Conservation (phyloP, 78 protist species). For the Dictyostelium brefeldianum region DNA sequence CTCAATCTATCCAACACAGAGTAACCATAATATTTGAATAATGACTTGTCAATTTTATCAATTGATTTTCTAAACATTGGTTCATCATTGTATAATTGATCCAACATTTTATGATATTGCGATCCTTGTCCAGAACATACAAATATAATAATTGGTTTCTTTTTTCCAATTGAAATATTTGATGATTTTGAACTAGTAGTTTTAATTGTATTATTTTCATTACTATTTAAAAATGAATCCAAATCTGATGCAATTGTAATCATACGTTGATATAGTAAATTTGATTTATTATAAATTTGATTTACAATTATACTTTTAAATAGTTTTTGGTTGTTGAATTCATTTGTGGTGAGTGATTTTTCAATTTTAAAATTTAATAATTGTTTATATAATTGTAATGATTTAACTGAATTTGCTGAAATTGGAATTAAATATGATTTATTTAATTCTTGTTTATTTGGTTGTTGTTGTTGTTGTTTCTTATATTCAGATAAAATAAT, state of each 20-base stretch:
- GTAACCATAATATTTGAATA: constrained; percentile 9
- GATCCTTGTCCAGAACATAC: constrained; percentile 29
- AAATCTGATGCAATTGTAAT: neutral
- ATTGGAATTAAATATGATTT: constrained; percentile 43
- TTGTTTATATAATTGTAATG: constrained; percentile 29
- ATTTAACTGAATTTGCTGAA: constrained; percentile 46
- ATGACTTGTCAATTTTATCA: neutral
- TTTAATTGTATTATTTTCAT: neutral
- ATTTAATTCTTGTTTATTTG: neutral
- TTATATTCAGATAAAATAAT: constrained; percentile 21
- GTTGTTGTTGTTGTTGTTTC: neutral
- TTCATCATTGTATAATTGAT: neutral
- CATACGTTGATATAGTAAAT: neutral
- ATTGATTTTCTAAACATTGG: neutral
- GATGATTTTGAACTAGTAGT: neutral
- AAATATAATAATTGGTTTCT: neutral
- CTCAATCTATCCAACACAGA: neutral
- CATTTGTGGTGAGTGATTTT: too few species aligned
- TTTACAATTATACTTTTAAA: constrained; percentile 5
- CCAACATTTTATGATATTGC: neutral
- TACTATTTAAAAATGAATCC: too few species aligned
- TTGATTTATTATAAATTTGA: neutral
- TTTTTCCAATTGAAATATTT: neutral
- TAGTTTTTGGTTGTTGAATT: neutral
- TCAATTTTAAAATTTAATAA: neutral